phyloP scores from a whole-genome alignment of 768 basidiomycete species.

The Polyporus arcularius region DNA sequence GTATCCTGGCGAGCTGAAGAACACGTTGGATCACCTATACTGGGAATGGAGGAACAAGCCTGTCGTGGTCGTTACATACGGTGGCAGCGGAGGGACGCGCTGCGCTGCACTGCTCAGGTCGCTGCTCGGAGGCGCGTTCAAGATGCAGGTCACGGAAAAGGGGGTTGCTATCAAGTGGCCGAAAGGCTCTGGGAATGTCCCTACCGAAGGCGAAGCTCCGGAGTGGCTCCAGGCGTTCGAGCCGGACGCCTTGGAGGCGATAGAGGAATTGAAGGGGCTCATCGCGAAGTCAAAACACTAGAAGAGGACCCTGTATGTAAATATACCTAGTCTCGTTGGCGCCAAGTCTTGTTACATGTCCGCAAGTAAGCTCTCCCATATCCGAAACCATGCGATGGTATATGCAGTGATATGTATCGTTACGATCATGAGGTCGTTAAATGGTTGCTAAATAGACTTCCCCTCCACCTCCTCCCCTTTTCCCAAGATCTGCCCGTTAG shows the following conservation, averaged over 20 bases:
- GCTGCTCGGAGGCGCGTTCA: constrained; percentile 27
- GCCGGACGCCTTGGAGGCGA: constrained; percentile 14
- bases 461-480: background rate
- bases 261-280: constrained; percentile 20
- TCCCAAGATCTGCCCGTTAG: background rate
- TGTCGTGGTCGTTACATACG: constrained; percentile 36
- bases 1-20: constrained; percentile 41
- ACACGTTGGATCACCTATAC: constrained; percentile 42
- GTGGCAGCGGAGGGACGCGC: constrained; percentile 35
- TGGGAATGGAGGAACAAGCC: constrained; percentile 40
- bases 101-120: constrained; percentile 28
- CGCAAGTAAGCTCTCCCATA: background rate
- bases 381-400: background rate
- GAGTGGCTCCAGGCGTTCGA: constrained; percentile 24
- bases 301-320: background rate
- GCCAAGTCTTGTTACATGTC: background rate
- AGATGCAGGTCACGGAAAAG: constrained; percentile 24
- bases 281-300: background rate
- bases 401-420: background rate
- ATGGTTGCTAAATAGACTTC: background rate
- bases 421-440: constrained; percentile 2
- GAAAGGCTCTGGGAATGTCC: constrained; percentile 17
- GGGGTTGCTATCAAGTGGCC: constrained; percentile 23
- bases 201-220: constrained; percentile 13
- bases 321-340: background rate